phyloP scores from a whole-genome alignment of 768 basidiomycete species.

The Boletus pseudopeckii region DNA sequence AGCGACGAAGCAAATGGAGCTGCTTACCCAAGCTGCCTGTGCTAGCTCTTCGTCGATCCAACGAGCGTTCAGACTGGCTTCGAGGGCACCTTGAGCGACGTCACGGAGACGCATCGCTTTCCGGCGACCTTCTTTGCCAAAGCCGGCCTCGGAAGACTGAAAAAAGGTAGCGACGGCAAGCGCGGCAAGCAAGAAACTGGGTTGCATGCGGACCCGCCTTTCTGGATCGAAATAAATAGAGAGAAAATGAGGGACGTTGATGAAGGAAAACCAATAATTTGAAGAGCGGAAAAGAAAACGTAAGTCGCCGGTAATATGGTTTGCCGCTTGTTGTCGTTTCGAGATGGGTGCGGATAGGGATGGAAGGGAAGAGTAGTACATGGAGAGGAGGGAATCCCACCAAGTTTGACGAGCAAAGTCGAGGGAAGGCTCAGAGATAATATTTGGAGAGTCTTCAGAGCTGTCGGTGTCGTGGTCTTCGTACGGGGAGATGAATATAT shows the following conservation, averaged over 20 bases:
- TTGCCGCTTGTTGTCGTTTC: constrained; percentile 45
- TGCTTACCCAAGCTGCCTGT: constrained; percentile 73
- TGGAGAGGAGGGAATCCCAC: constrained; percentile 68
- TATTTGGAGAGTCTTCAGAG: constrained; percentile 18
- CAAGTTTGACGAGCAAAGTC: constrained; percentile 69
- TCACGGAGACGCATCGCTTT: constrained; percentile 61
- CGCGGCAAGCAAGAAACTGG: constrained; percentile 58
- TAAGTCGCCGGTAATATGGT: constrained; percentile 51
- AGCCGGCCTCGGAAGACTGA: constrained; percentile 61
- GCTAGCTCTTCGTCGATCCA: constrained; percentile 74
- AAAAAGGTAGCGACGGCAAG: constrained; percentile 67
- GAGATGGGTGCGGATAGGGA: constrained; percentile 35
- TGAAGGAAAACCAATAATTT: constrained; percentile 71
- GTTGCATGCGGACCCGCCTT: constrained; percentile 57
- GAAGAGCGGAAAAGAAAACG: constrained; percentile 62
- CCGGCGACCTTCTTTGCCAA: constrained; percentile 48
- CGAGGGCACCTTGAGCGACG: constrained; percentile 65
- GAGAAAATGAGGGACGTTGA: constrained; percentile 69
- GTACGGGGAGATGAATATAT: constrained; percentile 7
- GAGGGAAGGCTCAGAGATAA: constrained; percentile 58
- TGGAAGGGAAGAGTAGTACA: constrained; percentile 43
- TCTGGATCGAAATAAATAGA: constrained; percentile 53
- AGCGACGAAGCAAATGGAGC: background rate
- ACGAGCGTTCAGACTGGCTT: constrained; percentile 65
- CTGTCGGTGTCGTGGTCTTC: constrained; percentile 12